These are phyloP conservation scores for Verticillium nonalfalfae DNA, from an alignment of 2,329 filamentous ascomycete genomes.

Conservation along the genomic window DNA sequence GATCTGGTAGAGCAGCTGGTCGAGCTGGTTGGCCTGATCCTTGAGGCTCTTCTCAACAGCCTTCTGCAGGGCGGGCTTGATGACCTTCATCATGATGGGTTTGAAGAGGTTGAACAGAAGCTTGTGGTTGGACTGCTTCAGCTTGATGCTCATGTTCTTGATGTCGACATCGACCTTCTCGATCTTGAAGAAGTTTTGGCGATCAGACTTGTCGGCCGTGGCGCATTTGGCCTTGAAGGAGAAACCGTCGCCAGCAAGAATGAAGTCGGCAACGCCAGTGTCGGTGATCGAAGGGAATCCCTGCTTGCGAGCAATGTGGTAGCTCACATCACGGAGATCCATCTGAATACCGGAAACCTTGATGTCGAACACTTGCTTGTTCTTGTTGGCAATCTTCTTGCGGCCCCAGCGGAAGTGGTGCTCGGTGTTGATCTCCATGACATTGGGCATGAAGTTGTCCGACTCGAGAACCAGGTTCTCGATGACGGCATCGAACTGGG, in stretches of 20 bases:
- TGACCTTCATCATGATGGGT: slow-evolving; percentile 74
- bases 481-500: slow-evolving; percentile 76
- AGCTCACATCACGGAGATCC: slow-evolving; percentile 85
- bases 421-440: slow-evolving; percentile 81
- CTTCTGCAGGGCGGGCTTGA: slow-evolving; percentile 81
- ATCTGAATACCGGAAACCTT: slow-evolving; percentile 87
- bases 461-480: slow-evolving; percentile 95
- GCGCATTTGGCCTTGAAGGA: slow-evolving; percentile 88
- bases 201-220: slow-evolving; percentile 68
- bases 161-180: slow-evolving; percentile 82
- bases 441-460: slow-evolving; percentile 93
- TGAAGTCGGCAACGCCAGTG: slow-evolving; percentile 80
- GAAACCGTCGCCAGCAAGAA: slow-evolving; percentile 80
- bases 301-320: slow-evolving; percentile 91
- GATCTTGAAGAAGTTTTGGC: slow-evolving; percentile 87
- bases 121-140: slow-evolving; percentile 96
- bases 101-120: slow-evolving; percentile 81
- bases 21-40: slow-evolving; percentile 70
- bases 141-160: slow-evolving; percentile 76
- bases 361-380: slow-evolving; percentile 70
- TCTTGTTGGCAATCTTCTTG: slow-evolving; percentile 76
- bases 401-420: slow-evolving; percentile 95
- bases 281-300: slow-evolving; percentile 88
- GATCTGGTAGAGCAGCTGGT: slow-evolving; percentile 66
- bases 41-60: slow-evolving; percentile 84